Percentiles rank a stretch among this genome's conserved stretches.
Conservation (phyloP, 2,329 filamentous ascomycete genomes). For the Fusarium tanahbumbuense region DNA sequence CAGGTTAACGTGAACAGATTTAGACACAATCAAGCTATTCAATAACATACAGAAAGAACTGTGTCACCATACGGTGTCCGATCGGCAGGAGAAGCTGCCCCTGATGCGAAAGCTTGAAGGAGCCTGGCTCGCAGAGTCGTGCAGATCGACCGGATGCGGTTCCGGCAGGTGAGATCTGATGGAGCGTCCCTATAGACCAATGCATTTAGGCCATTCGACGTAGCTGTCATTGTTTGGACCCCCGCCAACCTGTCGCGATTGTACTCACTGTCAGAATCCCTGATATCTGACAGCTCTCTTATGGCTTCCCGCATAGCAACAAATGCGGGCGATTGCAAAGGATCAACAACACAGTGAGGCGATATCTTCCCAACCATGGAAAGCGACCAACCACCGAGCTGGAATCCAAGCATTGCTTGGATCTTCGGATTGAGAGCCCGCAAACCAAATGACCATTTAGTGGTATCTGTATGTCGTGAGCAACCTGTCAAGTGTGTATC, state of each 20-base stretch:
- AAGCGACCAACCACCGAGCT: neutral
- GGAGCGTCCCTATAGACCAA: rapidly evolving
- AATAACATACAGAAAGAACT: neutral
- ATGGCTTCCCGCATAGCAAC: rapidly evolving
- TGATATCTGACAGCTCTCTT: rapidly evolving
- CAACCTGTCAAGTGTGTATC: rapidly evolving
- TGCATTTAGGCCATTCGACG: rapidly evolving
- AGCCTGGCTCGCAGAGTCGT: rapidly evolving
- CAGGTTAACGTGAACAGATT: too few relatives aligned
- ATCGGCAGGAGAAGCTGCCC: neutral
- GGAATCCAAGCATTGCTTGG: neutral
- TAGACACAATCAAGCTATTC: too few relatives aligned
- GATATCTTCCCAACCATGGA: neutral
- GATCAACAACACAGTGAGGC: neutral
- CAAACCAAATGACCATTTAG: neutral
- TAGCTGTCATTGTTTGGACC: too few relatives aligned
- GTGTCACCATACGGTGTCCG: rapidly evolving
- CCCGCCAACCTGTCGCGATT: too few relatives aligned
- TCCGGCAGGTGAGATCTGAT: neutral
- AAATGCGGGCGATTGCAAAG: neutral
- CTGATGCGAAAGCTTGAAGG: rapidly evolving
- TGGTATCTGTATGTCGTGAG: neutral
- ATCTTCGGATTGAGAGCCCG: neutral
- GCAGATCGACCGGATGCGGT: rapidly evolving
- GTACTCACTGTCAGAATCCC: too few relatives aligned